Percentiles rank a stretch among this genome's conserved stretches.
These are phyloP conservation scores for Dipodascus geniculatus DNA, from an alignment of 805 yeast genomes.

Conservation along the genomic window DNA sequence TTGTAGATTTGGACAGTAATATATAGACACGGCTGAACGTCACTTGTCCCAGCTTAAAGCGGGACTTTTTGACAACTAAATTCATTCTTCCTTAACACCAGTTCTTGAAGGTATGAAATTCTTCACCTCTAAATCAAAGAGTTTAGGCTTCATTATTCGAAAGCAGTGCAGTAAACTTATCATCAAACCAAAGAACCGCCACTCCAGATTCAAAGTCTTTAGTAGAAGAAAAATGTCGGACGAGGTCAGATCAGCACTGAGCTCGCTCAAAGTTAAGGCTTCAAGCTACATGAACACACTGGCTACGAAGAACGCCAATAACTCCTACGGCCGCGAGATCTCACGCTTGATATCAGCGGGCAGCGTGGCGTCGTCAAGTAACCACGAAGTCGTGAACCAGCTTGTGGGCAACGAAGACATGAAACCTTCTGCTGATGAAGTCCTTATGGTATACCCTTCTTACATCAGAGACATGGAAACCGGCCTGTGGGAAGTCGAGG, in stretches of 20 bases:
- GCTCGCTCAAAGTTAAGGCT: not conserved
- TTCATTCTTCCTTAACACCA: too few species aligned
- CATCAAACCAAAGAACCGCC: not conserved
- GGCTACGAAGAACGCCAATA: not conserved
- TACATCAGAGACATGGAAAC: constrained; percentile 32
- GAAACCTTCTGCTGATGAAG: constrained; percentile 34
- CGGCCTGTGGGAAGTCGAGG: constrained; percentile 39
- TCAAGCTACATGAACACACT: not conserved
- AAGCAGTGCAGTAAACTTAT: not conserved
- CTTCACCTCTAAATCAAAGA: too few species aligned
- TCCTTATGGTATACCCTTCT: constrained; percentile 49
- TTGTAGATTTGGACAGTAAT: too few species aligned
- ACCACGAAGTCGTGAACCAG: not conserved
- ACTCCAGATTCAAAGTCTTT: not conserved
- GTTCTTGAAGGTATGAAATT: too few species aligned
- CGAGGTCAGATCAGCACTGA: not conserved
- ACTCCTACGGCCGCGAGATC: not conserved
- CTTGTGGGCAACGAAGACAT: not conserved
- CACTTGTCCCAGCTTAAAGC: too few species aligned
- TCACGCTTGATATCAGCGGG: not conserved
- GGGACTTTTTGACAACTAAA: too few species aligned
- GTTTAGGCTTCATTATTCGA: not conserved
- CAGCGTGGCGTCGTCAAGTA: not conserved
- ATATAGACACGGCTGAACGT: not conserved
- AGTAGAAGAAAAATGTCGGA: not conserved